A percentile compares a stretch with the other conserved stretches of the same genome.
These are phyloP conservation scores for Drechslera avenae DNA, from an alignment of 2,329 filamentous ascomycete species.

Conservation along the genomic window DNA sequence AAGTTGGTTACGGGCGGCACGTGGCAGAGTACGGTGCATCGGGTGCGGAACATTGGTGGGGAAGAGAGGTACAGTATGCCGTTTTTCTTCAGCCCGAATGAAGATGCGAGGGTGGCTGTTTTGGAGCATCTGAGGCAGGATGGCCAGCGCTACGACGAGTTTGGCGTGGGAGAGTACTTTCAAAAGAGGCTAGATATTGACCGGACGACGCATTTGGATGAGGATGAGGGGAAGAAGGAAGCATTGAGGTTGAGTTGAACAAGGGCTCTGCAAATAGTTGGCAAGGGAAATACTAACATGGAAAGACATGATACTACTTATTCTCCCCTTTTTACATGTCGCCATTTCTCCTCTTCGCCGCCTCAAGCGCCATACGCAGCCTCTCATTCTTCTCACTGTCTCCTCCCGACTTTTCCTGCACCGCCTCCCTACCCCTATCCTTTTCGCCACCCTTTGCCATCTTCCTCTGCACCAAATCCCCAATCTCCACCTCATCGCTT, in stretches of 20 bases:
- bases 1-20: constrained; percentile 50
- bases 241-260: constrained; percentile 1
- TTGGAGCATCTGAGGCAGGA: constrained; percentile 34
- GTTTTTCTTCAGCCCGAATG: constrained; percentile 49
- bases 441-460: constrained; percentile 14
- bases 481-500: constrained; percentile 39
- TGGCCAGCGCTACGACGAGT: constrained; percentile 35
- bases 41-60: constrained; percentile 48
- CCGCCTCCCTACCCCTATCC: constrained; percentile 14
- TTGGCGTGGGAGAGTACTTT: constrained; percentile 43
- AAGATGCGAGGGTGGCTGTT: constrained; percentile 41
- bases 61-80: constrained; percentile 50
- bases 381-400: constrained; percentile 55
- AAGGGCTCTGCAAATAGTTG: too few species aligned
- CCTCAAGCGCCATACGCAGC: constrained; percentile 57
- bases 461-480: constrained; percentile 38
- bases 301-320: too few species aligned
- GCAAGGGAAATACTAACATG: too few species aligned
- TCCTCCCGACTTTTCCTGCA: constrained; percentile 5
- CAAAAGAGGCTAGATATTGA: constrained; percentile 40
- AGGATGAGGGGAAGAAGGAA: constrained; percentile 3
- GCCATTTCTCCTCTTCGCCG: constrained; percentile 60
- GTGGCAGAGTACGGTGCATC: constrained; percentile 50
- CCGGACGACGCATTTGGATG: constrained; percentile 39
- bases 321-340: too few species aligned